These are phyloP conservation scores for Heterobasidion parviporum DNA, from an alignment of 1,284 basidiomycete species.

Conservation along the genomic window DNA sequence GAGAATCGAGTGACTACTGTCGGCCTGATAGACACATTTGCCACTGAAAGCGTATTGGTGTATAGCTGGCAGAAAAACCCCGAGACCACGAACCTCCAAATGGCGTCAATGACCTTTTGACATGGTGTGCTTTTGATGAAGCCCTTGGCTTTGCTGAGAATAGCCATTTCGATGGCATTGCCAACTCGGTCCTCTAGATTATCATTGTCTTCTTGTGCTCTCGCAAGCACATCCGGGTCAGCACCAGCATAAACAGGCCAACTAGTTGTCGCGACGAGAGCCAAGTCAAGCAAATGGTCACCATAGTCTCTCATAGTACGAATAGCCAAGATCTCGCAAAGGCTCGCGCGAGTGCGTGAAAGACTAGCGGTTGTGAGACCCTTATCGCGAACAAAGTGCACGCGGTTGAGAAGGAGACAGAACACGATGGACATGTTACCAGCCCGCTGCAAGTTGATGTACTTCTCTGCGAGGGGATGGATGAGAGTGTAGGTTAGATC, in stretches of 20 bases:
- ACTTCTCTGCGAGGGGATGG: conserved; percentile 67
- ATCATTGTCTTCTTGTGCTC: conserved; percentile 63
- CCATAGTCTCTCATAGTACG: conserved; percentile 74
- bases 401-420: conserved; percentile 82
- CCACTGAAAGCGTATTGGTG: conserved; percentile 39
- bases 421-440: conserved; percentile 78
- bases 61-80: neutral
- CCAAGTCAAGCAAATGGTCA: conserved; percentile 69
- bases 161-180: conserved; percentile 88
- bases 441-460: conserved; percentile 48
- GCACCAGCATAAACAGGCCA: conserved; percentile 86
- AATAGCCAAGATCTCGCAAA: conserved; percentile 88
- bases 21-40: conserved; percentile 83
- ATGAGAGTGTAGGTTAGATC: conserved; percentile 86
- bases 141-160: conserved; percentile 73
- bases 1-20: conserved; percentile 79
- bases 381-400: conserved; percentile 76
- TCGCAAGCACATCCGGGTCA: conserved; percentile 51
- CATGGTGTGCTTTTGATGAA: conserved; percentile 85
- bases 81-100: conserved; percentile 47
- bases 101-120: conserved; percentile 80
- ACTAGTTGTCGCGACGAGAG: conserved; percentile 74
- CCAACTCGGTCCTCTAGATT: conserved; percentile 75
- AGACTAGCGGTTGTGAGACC: conserved; percentile 59
- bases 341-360: conserved; percentile 65